Evolutionary conservation across 2,329 filamentous ascomycete species (phyloP).

Genomic region (Cercospora sp.): DNA sequence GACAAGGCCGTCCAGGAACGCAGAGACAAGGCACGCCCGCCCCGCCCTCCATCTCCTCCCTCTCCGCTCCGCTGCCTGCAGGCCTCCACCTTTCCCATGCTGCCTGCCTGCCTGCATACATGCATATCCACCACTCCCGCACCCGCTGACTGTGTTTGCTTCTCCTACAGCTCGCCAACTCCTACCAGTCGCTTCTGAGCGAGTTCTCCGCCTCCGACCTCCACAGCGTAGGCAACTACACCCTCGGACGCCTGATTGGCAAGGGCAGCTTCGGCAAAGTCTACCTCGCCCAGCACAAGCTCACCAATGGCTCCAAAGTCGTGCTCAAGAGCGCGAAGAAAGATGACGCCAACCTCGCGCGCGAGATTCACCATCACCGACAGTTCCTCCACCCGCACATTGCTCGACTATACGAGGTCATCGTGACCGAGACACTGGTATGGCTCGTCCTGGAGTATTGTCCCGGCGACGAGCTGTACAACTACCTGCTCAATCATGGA

Average conservation of each 20-base stretch:
- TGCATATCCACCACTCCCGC: constrained; percentile 10
- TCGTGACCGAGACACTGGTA: constrained; percentile 90
- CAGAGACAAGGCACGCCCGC: constrained; percentile 35
- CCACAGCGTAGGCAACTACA: constrained; percentile 91
- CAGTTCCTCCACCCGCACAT: constrained; percentile 98
- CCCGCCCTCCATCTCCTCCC: background rate
- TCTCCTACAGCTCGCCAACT: constrained; percentile 76
- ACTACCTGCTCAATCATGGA: constrained; percentile 86
- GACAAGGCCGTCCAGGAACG: constrained; percentile 41
- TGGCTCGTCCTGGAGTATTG: constrained; percentile 98
- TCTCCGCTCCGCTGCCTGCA: background rate
- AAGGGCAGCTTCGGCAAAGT: constrained; percentile 99
- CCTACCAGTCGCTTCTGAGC: constrained; percentile 94
- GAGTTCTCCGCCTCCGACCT: constrained; percentile 93
- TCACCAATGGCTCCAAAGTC: constrained; percentile 98
- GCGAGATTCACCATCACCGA: constrained; percentile 97
- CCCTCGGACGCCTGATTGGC: constrained; percentile 85
- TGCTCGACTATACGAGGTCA: constrained; percentile 93
- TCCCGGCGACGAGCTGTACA: constrained; percentile 93
- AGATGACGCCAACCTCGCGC: constrained; percentile 89
- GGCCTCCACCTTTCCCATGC: background rate
- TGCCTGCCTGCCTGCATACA: background rate
- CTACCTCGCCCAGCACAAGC: constrained; percentile 92
- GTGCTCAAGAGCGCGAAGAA: constrained; percentile 98
- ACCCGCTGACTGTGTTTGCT: constrained; percentile 13